phyloP scores from a whole-genome alignment of 2,329 filamentous ascomycete species.

The Chaetomiaceae sp. region DNA sequence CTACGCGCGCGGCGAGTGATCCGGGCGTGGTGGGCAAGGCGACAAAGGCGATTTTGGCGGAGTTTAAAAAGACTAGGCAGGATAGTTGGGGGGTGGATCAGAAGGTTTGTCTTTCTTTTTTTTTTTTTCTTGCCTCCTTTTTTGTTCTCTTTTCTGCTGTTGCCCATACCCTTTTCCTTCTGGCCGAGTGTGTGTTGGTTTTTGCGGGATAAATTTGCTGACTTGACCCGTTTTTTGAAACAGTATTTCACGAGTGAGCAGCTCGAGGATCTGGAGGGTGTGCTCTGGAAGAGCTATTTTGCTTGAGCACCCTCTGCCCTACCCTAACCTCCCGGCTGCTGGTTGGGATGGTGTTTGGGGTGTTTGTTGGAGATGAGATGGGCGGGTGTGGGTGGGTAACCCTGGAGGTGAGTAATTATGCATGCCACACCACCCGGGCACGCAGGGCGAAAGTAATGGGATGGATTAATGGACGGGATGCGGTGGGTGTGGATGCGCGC shows the following conservation, averaged over 20 bases:
- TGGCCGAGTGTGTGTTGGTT: not conserved
- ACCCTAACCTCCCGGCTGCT: too few species aligned
- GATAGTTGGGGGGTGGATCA: conserved; percentile 98
- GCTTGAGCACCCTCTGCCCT: too few species aligned
- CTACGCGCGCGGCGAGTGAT: conserved; percentile 79
- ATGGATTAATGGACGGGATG: too few species aligned
- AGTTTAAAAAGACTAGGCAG: conserved; percentile 99
- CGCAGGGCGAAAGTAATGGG: too few species aligned
- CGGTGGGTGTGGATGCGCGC: too few species aligned
- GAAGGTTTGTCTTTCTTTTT: conserved; percentile 62
- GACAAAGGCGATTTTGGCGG: conserved; percentile 86
- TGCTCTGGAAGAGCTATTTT: conserved; percentile 99
- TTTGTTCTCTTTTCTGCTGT: not conserved
- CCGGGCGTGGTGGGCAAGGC: conserved; percentile 91
- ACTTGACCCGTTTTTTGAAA: conserved; percentile 19
- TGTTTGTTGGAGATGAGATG: too few species aligned
- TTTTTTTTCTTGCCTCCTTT: not conserved
- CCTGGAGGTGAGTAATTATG: too few species aligned
- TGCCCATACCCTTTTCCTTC: conserved; percentile 12
- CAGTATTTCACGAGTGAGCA: conserved; percentile 86
- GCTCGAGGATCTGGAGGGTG: conserved; percentile 89
- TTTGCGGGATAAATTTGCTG: conserved; percentile 12
- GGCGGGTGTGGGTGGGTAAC: too few species aligned
- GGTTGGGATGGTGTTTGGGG: too few species aligned
- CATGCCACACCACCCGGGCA: too few species aligned